Evolutionary conservation across 2,329 filamentous ascomycete species (phyloP).

Genomic region (Colletotrichum liaoningense): DNA sequence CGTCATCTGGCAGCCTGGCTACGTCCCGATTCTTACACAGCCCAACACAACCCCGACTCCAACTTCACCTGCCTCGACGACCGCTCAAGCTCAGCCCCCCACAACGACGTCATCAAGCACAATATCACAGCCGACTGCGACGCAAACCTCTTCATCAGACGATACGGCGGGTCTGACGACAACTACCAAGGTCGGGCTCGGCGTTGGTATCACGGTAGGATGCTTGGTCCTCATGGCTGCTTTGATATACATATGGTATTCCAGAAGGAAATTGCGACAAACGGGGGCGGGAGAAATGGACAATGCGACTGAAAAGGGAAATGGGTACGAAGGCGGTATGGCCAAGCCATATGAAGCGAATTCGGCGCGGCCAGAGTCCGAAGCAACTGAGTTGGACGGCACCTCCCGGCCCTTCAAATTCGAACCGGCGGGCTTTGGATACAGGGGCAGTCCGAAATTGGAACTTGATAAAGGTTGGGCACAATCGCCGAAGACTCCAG

Average conservation of each 20-base stretch:
- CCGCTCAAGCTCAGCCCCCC: constrained; percentile 1
- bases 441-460: not conserved
- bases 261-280: constrained; percentile 28
- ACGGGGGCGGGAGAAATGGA: not conserved
- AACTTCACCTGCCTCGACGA: not conserved
- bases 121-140: not conserved
- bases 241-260: constrained; percentile 37
- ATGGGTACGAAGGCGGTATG: not conserved
- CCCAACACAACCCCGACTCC: not conserved
- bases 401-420: not conserved
- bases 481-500: not conserved
- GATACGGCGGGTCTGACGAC: constrained; percentile 36
- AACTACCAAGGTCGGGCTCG: constrained; percentile 41
- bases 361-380: not conserved
- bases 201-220: constrained; percentile 37
- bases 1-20: constrained; percentile 41
- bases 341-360: not conserved
- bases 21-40: constrained; percentile 37
- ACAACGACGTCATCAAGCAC: constrained; percentile 4
- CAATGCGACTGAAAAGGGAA: not conserved
- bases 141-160: not conserved
- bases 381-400: not conserved
- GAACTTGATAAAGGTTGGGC: not conserved
- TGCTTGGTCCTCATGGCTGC: constrained; percentile 37
- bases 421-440: not conserved